Percentiles rank a stretch among this genome's conserved stretches.
Evolutionary conservation across 768 basidiomycete species (phyloP).

Genomic region (Phanerochaete sordida): DNA sequence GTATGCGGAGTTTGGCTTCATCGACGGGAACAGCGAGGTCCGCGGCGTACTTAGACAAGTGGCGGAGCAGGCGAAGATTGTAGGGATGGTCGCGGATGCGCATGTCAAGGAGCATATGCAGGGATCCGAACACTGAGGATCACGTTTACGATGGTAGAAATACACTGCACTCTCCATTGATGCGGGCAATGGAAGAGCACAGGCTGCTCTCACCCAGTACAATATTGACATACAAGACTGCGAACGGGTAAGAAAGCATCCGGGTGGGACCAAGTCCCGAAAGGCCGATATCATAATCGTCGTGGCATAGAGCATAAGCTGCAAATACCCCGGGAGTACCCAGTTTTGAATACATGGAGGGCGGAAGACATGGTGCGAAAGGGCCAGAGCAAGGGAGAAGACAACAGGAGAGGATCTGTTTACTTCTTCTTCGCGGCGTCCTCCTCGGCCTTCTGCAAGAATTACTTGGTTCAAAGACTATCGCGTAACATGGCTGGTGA

Average conservation of each 20-base stretch:
- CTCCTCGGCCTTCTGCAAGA: slow-evolving; percentile 79
- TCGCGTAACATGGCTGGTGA: background rate
- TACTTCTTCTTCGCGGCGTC: slow-evolving; percentile 92
- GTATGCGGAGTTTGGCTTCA: slow-evolving; percentile 90
- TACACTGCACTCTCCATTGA: slow-evolving; percentile 4
- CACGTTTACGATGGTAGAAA: background rate
- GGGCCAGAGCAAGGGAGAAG: slow-evolving; percentile 11
- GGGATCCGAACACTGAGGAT: slow-evolving; percentile 8
- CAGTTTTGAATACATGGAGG: slow-evolving; percentile 33
- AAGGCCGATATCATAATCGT: slow-evolving; percentile 20
- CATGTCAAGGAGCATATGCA: slow-evolving; percentile 68
- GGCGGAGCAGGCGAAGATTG: slow-evolving; percentile 80
- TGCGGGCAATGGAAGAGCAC: background rate
- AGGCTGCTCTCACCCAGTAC: slow-evolving; percentile 3
- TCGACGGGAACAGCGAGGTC: slow-evolving; percentile 83
- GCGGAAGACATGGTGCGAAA: slow-evolving; percentile 23
- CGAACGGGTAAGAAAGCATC: background rate
- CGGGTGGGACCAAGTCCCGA: background rate
- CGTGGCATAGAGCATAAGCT: slow-evolving; percentile 32
- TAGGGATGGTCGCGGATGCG: slow-evolving; percentile 76
- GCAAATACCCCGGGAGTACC: slow-evolving; percentile 28
- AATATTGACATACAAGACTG: background rate
- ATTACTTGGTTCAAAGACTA: slow-evolving; percentile 14
- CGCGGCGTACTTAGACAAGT: slow-evolving; percentile 78
- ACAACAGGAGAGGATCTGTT: slow-evolving; percentile 24